Evolutionary conservation across 495 filamentous ascomycete genomes (phyloP).

Genomic region (Penicillium desertorum): DNA sequence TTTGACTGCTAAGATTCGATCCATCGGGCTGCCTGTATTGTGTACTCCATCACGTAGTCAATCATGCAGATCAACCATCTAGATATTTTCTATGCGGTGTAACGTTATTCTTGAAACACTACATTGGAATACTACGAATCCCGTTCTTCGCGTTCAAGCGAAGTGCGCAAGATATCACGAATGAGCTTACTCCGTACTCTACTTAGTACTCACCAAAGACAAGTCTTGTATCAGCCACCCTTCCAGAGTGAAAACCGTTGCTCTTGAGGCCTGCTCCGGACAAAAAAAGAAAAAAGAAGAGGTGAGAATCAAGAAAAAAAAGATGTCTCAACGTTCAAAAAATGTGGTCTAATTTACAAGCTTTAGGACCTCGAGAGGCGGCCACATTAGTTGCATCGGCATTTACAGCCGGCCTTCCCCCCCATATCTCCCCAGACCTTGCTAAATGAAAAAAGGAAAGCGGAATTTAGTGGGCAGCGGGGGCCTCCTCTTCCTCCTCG

Average conservation of each 20-base stretch:
- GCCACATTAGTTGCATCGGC: conserved; percentile 28
- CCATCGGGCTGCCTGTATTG: not conserved
- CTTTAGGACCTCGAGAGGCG: conserved; percentile 37
- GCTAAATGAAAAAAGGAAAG: conserved; percentile 31
- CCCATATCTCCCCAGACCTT: conserved; percentile 37
- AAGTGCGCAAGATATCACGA: not conserved
- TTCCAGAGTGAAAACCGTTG: not conserved
- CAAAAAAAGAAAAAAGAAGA: not conserved
- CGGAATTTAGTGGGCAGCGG: conserved; percentile 47
- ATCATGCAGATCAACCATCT: not conserved
- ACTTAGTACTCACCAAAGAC: not conserved
- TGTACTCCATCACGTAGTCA: not conserved
- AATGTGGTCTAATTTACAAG: conserved; percentile 51
- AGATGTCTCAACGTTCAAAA: conserved; percentile 40
- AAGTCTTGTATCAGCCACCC: not conserved
- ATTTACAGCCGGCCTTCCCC: conserved; percentile 23
- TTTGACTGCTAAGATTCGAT: not conserved
- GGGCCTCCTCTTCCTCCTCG: conserved; percentile 61
- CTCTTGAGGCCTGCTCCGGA: not conserved
- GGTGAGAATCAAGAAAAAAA: conserved; percentile 16
- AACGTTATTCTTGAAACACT: not conserved
- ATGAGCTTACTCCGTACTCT: not conserved
- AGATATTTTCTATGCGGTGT: not conserved
- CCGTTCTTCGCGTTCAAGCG: not conserved
- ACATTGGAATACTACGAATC: not conserved